Evolutionary conservation across 129 eudicot species (phyloP).

Genomic region (Tagetes patula): DNA sequence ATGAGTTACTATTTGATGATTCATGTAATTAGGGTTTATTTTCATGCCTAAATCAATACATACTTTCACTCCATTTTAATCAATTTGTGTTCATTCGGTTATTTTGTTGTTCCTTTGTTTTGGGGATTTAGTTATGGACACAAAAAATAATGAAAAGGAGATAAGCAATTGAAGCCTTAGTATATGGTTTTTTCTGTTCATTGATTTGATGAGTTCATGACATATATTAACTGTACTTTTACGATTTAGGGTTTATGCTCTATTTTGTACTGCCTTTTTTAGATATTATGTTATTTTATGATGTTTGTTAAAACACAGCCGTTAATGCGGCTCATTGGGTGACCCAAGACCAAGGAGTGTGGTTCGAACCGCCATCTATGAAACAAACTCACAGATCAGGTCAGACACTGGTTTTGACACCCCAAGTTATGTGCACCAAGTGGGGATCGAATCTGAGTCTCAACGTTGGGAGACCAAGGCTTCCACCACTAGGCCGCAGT

Average conservation of each 20-base stretch:
- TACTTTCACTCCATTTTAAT: background rate
- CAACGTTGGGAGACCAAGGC: too few species aligned
- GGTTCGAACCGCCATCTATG: too few species aligned
- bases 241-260: constrained; percentile 6
- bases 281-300: background rate
- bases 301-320: background rate
- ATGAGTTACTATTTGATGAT: background rate
- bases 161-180: constrained; percentile 4
- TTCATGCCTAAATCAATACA: background rate
- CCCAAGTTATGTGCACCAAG: too few species aligned
- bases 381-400: too few species aligned
- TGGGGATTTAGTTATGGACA: too few species aligned
- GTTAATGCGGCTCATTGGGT: too few species aligned
- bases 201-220: constrained; percentile 2
- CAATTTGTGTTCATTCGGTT: background rate
- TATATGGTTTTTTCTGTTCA: constrained; percentile 9
- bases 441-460: too few species aligned
- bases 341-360: too few species aligned
- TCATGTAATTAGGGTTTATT: constrained; percentile 25
- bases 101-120: background rate
- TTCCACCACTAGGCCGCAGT: too few species aligned
- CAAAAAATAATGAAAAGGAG: background rate
- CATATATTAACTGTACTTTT: too few species aligned
- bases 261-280: background rate
- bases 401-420: too few species aligned